Percentiles rank a stretch among this genome's conserved stretches.
phyloP scores from a whole-genome alignment of 495 filamentous ascomycete species.

The Annulohypoxylon maeteangense region DNA sequence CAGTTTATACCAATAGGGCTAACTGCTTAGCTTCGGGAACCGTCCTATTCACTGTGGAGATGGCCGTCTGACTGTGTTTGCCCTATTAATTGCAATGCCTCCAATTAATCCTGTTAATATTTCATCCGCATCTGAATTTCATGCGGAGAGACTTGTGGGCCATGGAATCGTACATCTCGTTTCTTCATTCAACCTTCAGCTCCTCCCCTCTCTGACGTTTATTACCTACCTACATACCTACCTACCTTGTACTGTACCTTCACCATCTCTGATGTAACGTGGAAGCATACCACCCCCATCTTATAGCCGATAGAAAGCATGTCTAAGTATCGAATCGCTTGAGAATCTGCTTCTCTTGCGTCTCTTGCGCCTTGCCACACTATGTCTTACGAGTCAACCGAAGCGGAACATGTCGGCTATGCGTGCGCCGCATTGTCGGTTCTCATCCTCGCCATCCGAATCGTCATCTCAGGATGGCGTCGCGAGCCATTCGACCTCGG shows the following conservation, averaged over 20 bases:
- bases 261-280: neutral
- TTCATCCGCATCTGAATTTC: conserved; percentile 5
- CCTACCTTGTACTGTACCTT: too few species aligned
- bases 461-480: conserved; percentile 40
- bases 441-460: conserved; percentile 30
- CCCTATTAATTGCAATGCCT: conserved; percentile 8
- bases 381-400: conserved; percentile 28
- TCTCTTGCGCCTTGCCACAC: conserved; percentile 14
- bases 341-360: conserved; percentile 2
- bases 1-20: conserved; percentile 23
- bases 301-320: conserved; percentile 10
- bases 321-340: conserved; percentile 7
- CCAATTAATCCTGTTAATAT: conserved; percentile 15
- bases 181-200: neutral
- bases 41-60: conserved; percentile 17
- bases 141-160: conserved; percentile 28
- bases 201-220: neutral
- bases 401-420: conserved; percentile 37
- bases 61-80: conserved; percentile 21
- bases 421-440: conserved; percentile 34
- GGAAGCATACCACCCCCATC: neutral
- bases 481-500: conserved; percentile 40
- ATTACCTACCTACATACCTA: too few species aligned
- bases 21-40: conserved; percentile 26
- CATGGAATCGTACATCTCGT: conserved; percentile 4